A percentile compares a stretch with the other conserved stretches of the same genome.
phyloP scores from a whole-genome alignment of 768 basidiomycete species.

The Naganishia randhawae region DNA sequence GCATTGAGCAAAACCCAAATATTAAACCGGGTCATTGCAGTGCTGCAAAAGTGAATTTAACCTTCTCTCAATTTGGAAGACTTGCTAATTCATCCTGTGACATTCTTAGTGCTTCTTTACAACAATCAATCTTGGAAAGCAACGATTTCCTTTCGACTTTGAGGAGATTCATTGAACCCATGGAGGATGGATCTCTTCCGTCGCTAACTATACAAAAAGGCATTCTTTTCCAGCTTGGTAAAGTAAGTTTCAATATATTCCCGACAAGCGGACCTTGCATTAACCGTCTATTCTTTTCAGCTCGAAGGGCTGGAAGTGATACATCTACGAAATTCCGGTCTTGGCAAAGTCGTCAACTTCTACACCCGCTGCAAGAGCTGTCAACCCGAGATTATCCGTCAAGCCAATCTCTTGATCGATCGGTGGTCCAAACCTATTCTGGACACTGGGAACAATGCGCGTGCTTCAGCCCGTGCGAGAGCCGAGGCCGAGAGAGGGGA shows the following conservation, averaged over 20 bases:
- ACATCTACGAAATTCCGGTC: constrained; percentile 78
- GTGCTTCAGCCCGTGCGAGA: constrained; percentile 8
- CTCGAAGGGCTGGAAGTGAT: constrained; percentile 24
- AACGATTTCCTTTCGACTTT: constrained; percentile 81
- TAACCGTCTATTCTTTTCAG: constrained; percentile 1
- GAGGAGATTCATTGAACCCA: constrained; percentile 85
- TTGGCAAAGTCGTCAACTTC: constrained; percentile 86
- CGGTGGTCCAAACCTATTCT: constrained; percentile 48
- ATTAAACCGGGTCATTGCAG: constrained; percentile 84
- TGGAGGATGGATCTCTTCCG: constrained; percentile 85
- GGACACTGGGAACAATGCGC: constrained; percentile 28
- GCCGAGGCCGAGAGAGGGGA: constrained; percentile 21
- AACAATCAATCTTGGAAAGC: constrained; percentile 91
- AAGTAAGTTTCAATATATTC: constrained; percentile 47
- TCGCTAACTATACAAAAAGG: constrained; percentile 93
- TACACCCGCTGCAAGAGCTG: constrained; percentile 95
- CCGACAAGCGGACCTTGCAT: not conserved
- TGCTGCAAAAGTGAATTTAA: constrained; percentile 72
- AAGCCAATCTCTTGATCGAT: constrained; percentile 76
- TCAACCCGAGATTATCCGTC: constrained; percentile 71
- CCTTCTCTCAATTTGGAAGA: not conserved
- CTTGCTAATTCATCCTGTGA: constrained; percentile 1
- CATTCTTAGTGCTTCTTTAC: constrained; percentile 65
- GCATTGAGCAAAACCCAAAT: constrained; percentile 78
- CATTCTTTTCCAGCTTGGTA: constrained; percentile 74